Evolutionary conservation across 495 filamentous ascomycete species (phyloP), one percentile per base, ranked within the genome.

Genomic region (Bombardia bombarda): DNA sequence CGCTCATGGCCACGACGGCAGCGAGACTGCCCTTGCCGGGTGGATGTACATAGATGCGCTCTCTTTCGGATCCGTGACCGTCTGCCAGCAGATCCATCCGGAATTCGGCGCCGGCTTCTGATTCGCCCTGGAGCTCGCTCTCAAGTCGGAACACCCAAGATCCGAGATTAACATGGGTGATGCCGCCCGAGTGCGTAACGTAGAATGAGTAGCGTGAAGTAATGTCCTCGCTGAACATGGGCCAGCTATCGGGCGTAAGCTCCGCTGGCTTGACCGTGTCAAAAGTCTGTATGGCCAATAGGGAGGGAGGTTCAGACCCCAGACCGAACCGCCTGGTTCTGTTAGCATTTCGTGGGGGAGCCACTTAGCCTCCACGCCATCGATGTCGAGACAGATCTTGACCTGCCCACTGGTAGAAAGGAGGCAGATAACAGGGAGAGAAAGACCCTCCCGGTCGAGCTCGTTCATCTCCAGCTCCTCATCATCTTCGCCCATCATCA

Each of bases 301-400:
- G 52, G 1, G 63, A 58, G 6, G 65, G 66, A 0, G 59, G 35
- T 7, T 52, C 54, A 10, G 45, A n/a, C 5, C 55, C 30, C 13
- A 60, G 57, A 17, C 36, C 12, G 12, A 58, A 50, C 3, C 46
- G 47, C n/a, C 58, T 61, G 14, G 51, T 63, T 57, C 70, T 50
- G 49, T 67, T 53, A 62, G 75, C 49, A 61, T 51, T 18, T 59
- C 60, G 14, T 68, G 79, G 2, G 87, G 86, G 8, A 94, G 74
- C 89, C 89, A 95, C 53, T 87, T 79, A 7, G 83, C 88, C 58
- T 90, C 79, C 1, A 93, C 76, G 0, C 84, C 85, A 24, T 88
- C 80, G 2, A 88, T 55, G 52, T 92, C 86, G 14, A 95, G 68
- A 53, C 84, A 93, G 17, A 93, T 62, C 42, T 87, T 79, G 14